A percentile compares a stretch with the other conserved stretches of the same genome.
Conservation (phyloP, 2,329 filamentous ascomycete species). For the Chrysoporthe puriensis region DNA sequence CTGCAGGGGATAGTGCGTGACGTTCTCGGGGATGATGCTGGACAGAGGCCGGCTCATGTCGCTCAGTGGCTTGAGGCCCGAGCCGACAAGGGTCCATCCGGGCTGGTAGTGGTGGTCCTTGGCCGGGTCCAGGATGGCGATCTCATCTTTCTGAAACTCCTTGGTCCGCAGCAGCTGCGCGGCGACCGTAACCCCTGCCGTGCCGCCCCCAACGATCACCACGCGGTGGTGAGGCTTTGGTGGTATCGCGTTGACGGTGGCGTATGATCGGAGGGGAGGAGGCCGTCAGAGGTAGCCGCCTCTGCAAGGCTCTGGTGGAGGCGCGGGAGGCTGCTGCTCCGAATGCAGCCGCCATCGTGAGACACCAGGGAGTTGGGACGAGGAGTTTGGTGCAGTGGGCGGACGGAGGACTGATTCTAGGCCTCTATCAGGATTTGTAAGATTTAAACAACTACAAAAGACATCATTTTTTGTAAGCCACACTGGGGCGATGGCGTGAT, state of each 20-base stretch:
- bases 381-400: neutral
- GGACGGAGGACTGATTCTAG: neutral
- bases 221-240: constrained; percentile 32
- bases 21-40: constrained; percentile 38
- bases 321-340: constrained; percentile 22
- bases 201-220: constrained; percentile 33
- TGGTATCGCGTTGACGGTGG: constrained; percentile 28
- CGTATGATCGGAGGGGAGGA: constrained; percentile 23
- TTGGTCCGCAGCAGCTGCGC: constrained; percentile 31
- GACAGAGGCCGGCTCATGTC: constrained; percentile 37
- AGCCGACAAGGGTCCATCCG: constrained; percentile 45
- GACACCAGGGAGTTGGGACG: too few species aligned
- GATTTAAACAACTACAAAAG: neutral
- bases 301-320: constrained; percentile 12
- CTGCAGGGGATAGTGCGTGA: constrained; percentile 41
- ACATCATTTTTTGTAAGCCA: constrained; percentile 11
- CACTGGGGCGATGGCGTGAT: constrained; percentile 23
- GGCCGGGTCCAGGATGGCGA: constrained; percentile 43
- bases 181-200: constrained; percentile 32
- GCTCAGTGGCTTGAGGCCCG: constrained; percentile 38
- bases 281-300: neutral
- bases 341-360: constrained; percentile 21
- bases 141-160: constrained; percentile 38
- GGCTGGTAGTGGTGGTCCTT: constrained; percentile 41
- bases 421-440: neutral